Evolutionary conservation across 2,329 filamentous ascomycete genomes (phyloP).

Genomic region (Nothophaeocryptopus gaeumannii): DNA sequence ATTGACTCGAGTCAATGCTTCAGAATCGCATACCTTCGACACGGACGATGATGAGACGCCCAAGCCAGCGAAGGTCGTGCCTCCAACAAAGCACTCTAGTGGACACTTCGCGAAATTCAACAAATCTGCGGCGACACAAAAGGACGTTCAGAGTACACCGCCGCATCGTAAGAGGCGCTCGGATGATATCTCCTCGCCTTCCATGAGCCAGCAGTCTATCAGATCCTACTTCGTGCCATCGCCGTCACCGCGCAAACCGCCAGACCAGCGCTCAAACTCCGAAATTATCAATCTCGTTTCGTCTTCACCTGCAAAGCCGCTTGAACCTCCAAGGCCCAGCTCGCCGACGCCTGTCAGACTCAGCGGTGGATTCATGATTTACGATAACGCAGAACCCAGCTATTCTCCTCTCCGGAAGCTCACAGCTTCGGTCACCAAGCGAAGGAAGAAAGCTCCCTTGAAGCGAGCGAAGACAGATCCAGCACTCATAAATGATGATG

Average conservation of each 20-base stretch:
- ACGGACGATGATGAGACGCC: constrained; percentile 19
- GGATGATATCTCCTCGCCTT: constrained; percentile 26
- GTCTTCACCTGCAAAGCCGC: constrained; percentile 24
- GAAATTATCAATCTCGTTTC: constrained; percentile 34
- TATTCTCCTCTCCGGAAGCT: constrained; percentile 14
- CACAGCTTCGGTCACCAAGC: constrained; percentile 34
- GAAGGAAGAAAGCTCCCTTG: constrained; percentile 29
- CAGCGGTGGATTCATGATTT: constrained; percentile 13
- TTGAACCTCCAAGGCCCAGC: constrained; percentile 5
- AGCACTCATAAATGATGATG: constrained; percentile 13
- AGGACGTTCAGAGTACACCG: constrained; percentile 23
- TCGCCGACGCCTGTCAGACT: constrained; percentile 22
- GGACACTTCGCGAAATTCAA: constrained; percentile 2
- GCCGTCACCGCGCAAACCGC: constrained; percentile 26
- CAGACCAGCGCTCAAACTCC: not conserved
- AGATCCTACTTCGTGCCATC: constrained; percentile 23
- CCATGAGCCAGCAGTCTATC: constrained; percentile 27
- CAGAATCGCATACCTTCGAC: not conserved
- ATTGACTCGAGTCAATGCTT: not conserved
- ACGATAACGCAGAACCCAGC: not conserved
- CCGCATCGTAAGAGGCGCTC: constrained; percentile 30
- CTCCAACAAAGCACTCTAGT: not conserved
- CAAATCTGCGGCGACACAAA: constrained; percentile 1
- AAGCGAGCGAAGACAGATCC: constrained; percentile 33
- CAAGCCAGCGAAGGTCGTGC: constrained; percentile 1